Base-by-base conservation (phyloP, 306 rosid genomes). In the Dalbergia cultrata region DNA sequence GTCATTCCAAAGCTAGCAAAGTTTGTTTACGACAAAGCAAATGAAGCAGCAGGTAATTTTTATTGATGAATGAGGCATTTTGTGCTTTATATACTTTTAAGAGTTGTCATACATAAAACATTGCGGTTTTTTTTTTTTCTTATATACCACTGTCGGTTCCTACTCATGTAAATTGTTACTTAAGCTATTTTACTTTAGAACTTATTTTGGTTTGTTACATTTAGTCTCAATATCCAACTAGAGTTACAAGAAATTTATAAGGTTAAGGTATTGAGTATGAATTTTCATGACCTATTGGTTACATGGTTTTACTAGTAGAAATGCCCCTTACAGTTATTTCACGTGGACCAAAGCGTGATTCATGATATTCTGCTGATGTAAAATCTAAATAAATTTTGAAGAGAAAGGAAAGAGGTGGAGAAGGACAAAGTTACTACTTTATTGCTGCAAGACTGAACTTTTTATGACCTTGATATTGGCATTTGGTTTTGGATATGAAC, bases 1-100 rank as follows among this genome's bases (percentile, higher is more conserved):
- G 96, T 95, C 75, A 95, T 95, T 85, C 99, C 99, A 44, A 95
- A 92, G 88, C 99, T 95, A 85, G 98, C 99, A 12, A 93, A 95
- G 82, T 92, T 77, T 86, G 93, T 95, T 77, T 92, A 90, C 70
- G 99, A 95, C 86, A 90, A 93, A 72, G 96, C 99, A 54, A 93
- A 84, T 56, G 97, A 95, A 85, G 97, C 82, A 58, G 94, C 83
- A 52, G 95, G 97, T 93, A 76, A 70, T 61, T 50, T 79, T 81
- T 44, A 9, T 71, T 59, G 75, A 6, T 37, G 5, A 71, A 74
- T 44, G 60, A 22, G 49, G 54, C 58, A 17, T 78, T 41, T 62
- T 9, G 17, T 17, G 17, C 13, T 50, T 50, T 64, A 13, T 52
- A 41, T 43, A 14, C 26, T 39, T 77, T 37, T 52, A 7, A 17